A percentile compares a stretch with the other conserved stretches of the same genome.
Conservation (phyloP, 1,284 basidiomycete species). For the Ustilago vetiveriae region DNA sequence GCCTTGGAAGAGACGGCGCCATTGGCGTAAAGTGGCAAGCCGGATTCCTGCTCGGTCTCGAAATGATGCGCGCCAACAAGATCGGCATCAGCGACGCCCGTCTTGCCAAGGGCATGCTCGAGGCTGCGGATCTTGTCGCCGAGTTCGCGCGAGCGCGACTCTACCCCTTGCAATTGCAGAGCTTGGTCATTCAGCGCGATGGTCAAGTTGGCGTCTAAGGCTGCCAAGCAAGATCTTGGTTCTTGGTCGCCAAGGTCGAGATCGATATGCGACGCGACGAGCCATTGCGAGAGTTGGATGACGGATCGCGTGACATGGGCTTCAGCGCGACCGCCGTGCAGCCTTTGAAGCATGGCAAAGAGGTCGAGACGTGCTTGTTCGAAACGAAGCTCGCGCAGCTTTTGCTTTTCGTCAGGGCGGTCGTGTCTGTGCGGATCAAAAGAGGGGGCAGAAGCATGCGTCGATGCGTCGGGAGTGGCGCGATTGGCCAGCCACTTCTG, state of each 20-base stretch:
- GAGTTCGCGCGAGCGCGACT: conserved; percentile 15
- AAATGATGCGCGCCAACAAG: conserved; percentile 14
- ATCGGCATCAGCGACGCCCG: conserved; percentile 11
- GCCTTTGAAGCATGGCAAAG: conserved; percentile 11
- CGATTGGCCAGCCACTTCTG: conserved; percentile 58
- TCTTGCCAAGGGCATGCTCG: conserved; percentile 16
- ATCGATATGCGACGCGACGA: conserved; percentile 10
- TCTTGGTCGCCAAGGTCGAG: conserved; percentile 1
- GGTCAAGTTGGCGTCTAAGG: conserved; percentile 8
- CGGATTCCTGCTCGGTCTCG: conserved; percentile 11
- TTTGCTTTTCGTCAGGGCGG: conserved; percentile 55
- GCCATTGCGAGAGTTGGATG: conserved; percentile 39
- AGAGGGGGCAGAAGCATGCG: not conserved
- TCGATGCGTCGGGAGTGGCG: not conserved
- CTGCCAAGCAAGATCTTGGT: conserved; percentile 1
- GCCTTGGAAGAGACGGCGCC: conserved; percentile 22
- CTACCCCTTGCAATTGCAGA: conserved; percentile 8
- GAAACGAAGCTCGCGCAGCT: conserved; percentile 50
- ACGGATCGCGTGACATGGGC: conserved; percentile 33
- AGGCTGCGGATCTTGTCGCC: conserved; percentile 15
- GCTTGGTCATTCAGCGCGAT: conserved; percentile 10
- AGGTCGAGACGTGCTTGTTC: conserved; percentile 50
- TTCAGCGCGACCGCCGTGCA: conserved; percentile 55
- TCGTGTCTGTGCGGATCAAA: conserved; percentile 24
- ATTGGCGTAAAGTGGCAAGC: not conserved